Evolutionary conservation across 2,329 filamentous ascomycete species (phyloP).

Genomic region (Chaetomiaceae sp.): DNA sequence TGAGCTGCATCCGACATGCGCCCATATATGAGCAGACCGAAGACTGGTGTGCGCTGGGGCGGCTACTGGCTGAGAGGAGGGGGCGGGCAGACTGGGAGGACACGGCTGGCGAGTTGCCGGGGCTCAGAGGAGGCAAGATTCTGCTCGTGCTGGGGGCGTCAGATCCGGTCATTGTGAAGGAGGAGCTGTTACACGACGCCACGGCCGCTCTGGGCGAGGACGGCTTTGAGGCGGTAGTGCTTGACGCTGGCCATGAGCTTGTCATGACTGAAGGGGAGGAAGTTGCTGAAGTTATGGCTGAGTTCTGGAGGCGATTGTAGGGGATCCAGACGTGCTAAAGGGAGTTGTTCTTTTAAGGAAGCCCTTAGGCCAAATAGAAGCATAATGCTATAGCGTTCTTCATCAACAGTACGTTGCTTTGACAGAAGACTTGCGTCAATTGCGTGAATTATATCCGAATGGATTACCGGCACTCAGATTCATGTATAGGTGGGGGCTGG

Average conservation of each 20-base stretch:
- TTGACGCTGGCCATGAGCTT: slow-evolving; percentile 65
- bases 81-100: slow-evolving; percentile 24
- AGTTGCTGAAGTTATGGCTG: slow-evolving; percentile 41
- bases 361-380: too few species aligned
- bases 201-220: slow-evolving; percentile 50
- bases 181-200: slow-evolving; percentile 59
- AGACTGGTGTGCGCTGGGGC: slow-evolving; percentile 54
- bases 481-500: too few species aligned
- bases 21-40: slow-evolving; percentile 60
- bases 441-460: too few species aligned
- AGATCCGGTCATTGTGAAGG: slow-evolving; percentile 61
- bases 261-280: slow-evolving; percentile 55
- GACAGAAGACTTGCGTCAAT: too few species aligned
- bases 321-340: neutral
- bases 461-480: too few species aligned
- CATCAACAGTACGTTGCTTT: too few species aligned
- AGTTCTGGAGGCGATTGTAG: slow-evolving; percentile 27
- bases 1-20: slow-evolving; percentile 63
- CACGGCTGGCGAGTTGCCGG: slow-evolving; percentile 28
- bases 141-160: slow-evolving; percentile 59
- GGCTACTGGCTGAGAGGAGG: slow-evolving; percentile 40
- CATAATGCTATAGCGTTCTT: too few species aligned
- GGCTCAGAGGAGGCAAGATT: slow-evolving; percentile 44
- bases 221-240: slow-evolving; percentile 46
- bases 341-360: too few species aligned